Percentiles rank a stretch among this genome's conserved stretches.
Evolutionary conservation across 2,329 filamentous ascomycete genomes (phyloP).

Genomic region (Hymenoscyphus salicellus): DNA sequence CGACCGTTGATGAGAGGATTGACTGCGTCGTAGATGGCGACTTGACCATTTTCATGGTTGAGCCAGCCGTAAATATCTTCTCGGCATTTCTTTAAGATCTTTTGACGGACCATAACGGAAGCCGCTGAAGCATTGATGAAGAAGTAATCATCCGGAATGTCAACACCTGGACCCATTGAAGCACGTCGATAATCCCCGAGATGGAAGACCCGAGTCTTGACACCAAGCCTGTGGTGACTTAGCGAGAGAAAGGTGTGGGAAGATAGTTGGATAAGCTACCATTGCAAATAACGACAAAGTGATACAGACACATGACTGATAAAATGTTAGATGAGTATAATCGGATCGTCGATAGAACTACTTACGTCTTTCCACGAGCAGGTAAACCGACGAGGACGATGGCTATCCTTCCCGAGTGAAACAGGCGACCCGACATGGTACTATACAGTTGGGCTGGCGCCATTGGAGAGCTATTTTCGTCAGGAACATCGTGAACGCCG

Average conservation of each 20-base stretch:
- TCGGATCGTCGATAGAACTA: constrained; percentile 20
- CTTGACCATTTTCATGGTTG: constrained; percentile 95
- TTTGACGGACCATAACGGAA: constrained; percentile 90
- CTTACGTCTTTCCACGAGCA: constrained; percentile 89
- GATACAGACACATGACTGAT: constrained; percentile 88
- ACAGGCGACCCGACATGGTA: constrained; percentile 93
- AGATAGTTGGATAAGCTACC: constrained; percentile 48
- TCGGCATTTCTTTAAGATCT: constrained; percentile 94
- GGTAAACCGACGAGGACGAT: constrained; percentile 96
- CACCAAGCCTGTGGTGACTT: constrained; percentile 66
- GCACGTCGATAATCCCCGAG: constrained; percentile 93
- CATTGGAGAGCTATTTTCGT: constrained; percentile 67
- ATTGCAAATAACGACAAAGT: constrained; percentile 87
- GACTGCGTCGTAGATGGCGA: constrained; percentile 97
- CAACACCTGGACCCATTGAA: constrained; percentile 76
- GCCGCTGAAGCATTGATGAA: constrained; percentile 90
- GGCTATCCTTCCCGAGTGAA: constrained; percentile 94
- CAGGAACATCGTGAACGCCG: constrained; percentile 89
- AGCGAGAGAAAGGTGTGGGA: neutral
- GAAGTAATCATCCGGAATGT: constrained; percentile 96
- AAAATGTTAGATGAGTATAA: constrained; percentile 13
- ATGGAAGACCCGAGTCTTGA: constrained; percentile 97
- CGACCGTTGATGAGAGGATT: constrained; percentile 84
- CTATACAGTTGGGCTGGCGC: constrained; percentile 97
- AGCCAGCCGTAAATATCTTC: constrained; percentile 97